Conservation (phyloP, 106 monocot species). For the Alisma plantagoaquatica region DNA sequence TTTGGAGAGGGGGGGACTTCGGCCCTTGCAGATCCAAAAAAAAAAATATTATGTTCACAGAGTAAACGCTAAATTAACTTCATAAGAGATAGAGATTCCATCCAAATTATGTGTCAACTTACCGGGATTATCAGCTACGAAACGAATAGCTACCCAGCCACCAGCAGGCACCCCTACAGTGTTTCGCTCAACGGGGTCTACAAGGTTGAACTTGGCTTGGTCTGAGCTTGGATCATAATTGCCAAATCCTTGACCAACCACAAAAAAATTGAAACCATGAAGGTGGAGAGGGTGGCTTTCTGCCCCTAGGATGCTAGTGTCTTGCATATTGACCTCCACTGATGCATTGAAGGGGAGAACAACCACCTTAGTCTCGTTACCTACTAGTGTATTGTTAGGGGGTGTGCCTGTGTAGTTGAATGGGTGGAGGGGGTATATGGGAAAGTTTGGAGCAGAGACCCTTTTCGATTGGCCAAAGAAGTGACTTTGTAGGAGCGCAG, state of each 20-base stretch:
- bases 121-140: slow-evolving; percentile 73
- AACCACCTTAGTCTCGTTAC: slow-evolving; percentile 49
- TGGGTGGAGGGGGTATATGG: slow-evolving; percentile 17
- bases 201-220: slow-evolving; percentile 36
- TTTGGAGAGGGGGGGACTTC: too few species aligned
- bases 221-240: slow-evolving; percentile 29
- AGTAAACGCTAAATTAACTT: neutral
- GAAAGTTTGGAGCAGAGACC: slow-evolving; percentile 50
- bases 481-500: slow-evolving; percentile 39
- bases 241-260: slow-evolving; percentile 69
- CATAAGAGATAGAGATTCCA: neutral
- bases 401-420: too few species aligned
- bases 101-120: too few species aligned
- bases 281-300: too few species aligned
- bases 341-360: slow-evolving; percentile 38
- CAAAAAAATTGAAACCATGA: slow-evolving; percentile 59
- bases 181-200: slow-evolving; percentile 52
- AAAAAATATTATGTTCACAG: too few species aligned
- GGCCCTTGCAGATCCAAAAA: too few species aligned
- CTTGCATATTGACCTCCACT: slow-evolving; percentile 66
- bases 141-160: slow-evolving; percentile 76
- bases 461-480: slow-evolving; percentile 18
- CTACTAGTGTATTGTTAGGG: too few species aligned
- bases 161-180: slow-evolving; percentile 57
- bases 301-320: slow-evolving; percentile 40